Base-by-base conservation (phyloP, 345 rosid species). In the Eucalyptus globulus region DNA sequence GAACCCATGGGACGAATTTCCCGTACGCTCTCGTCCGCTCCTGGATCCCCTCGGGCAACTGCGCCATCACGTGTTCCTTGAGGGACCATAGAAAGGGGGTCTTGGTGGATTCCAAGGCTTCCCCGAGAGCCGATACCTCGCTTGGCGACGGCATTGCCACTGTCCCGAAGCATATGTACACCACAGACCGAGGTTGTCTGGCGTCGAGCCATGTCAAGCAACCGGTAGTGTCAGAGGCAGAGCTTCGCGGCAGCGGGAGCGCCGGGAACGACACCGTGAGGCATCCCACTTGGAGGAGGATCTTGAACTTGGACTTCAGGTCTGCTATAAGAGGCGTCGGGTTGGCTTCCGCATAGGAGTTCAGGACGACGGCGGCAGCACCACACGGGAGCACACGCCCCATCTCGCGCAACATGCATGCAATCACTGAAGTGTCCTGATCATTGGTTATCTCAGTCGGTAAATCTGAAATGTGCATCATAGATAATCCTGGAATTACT, bases 151-250 rank as follows among this genome's bases (percentile, higher is more conserved):
- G 92, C 2, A 40, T 49, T 34, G 89, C 94, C 49, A 93, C 90
- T 0, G 96, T 91, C 58, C 98, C 97, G 24, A 96, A 96, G 90
- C 96, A 89, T 65, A 97, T 93, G 86, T 95, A 97, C 8, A 88
- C 93, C 2, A 94, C 96, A 3, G 96, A 93, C 34, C n/a, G 87
- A 10, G 91, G 69, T 4, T 92, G n/a, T 67, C 89, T 92, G 87
- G 80, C 87, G 85, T 93, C 93, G 2, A 96, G 80, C 97, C 97
- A 97, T n/a, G 91, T 88, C 88, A 96, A 89, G 87, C 97, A 95
- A 1, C 94, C 91, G 16, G 88, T 65, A n/a, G 72, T 12, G 37
- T 65, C 72, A 14, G 72, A 65, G 37, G 34, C 10, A 6, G 37
- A 76, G 89, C 16, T 65, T 2, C 2, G 24, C 1, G 24, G 40